Evolutionary conservation across 2,329 filamentous ascomycete species (phyloP), one percentile per base, ranked within the genome.

Genomic region (Dryadomyces quercivorus): DNA sequence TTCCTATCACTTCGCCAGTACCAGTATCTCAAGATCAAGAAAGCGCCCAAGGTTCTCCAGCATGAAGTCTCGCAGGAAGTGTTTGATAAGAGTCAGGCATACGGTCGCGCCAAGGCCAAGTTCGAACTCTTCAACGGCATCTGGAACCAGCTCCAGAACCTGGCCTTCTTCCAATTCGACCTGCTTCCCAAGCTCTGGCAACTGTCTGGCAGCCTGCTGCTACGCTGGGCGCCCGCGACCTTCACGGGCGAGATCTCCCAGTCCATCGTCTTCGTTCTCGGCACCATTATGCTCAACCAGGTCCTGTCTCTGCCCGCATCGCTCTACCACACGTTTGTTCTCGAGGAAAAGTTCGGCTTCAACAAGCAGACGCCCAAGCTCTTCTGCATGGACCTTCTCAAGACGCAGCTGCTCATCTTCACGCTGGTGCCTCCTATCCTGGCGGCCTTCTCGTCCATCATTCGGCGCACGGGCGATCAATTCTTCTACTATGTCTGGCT

Each of bases 401-500:
- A 98, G 77, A 84, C 85, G 36, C 90, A 95, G 69, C 77, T 88
- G 62, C 79, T 98, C 56, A 82, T 84, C 52, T 77, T 94, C 61
- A 82, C 81, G 50, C 78, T 98, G 56, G 86, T 88, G 57, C 84
- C 89, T 52, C 93, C 94, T 0, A 85, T 98, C 62, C 86, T 96
- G 59, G 87, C 88, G 61, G 93, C 85, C 45, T 94, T 98, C 75
- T 80, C 97, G 64, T 82, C 87, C 68, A 98, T 98, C 66, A 86
- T 98, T 64, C 85, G 95, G 71, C 88, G 86, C 73, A 96, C 94
- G 13, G 93, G 93, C 60, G 88, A 86, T 66, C 81, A 85, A 66
- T 98, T 98, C 78, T 96, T 97, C 77, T 95, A 94, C 74, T 98
- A 96, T 69, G 82, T 98, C 55, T 98, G 92, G 91, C 72, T 93